Evolutionary conservation across 2,329 filamentous ascomycete species (phyloP).

Genomic region (Orbilia javanica): DNA sequence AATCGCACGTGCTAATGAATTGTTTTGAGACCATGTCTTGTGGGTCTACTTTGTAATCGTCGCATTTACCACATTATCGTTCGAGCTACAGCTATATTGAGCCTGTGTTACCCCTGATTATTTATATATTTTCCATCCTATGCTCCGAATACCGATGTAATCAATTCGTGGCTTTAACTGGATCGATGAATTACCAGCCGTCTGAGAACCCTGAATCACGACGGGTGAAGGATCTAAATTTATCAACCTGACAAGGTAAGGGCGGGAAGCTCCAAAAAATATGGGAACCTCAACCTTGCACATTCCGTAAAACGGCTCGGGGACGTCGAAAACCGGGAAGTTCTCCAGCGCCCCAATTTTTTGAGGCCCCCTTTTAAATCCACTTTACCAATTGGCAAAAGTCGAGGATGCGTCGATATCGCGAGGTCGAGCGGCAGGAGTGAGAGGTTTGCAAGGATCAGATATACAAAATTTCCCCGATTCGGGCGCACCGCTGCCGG

Average conservation of each 20-base stretch:
- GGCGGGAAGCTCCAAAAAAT: constrained; percentile 17
- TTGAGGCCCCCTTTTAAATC: constrained; percentile 16
- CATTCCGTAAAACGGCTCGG: constrained; percentile 28
- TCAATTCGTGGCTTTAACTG: not conserved
- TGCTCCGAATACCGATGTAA: constrained; percentile 2
- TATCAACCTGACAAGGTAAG: constrained; percentile 23
- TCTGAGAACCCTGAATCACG: constrained; percentile 5
- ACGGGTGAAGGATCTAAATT: constrained; percentile 16
- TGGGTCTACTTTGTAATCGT: constrained; percentile 8
- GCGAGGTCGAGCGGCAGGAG: constrained; percentile 20
- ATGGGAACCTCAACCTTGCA: constrained; percentile 9
- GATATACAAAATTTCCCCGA: constrained; percentile 12
- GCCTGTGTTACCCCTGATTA: constrained; percentile 23
- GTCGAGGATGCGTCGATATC: constrained; percentile 25
- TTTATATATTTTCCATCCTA: constrained; percentile 1
- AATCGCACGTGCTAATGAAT: constrained; percentile 9
- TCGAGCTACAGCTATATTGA: constrained; percentile 18
- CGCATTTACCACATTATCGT: not conserved
- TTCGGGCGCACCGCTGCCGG: constrained; percentile 21
- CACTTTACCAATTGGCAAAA: constrained; percentile 18
- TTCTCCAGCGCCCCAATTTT: not conserved
- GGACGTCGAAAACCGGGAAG: constrained; percentile 23
- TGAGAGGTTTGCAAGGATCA: constrained; percentile 27
- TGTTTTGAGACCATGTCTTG: constrained; percentile 12
- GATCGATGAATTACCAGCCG: not conserved